Evolutionary conservation across 2,329 filamentous ascomycete species (phyloP), one percentile per base, ranked within the genome.

Genomic region (Ophiocordyceps camponoti-saundersi): DNA sequence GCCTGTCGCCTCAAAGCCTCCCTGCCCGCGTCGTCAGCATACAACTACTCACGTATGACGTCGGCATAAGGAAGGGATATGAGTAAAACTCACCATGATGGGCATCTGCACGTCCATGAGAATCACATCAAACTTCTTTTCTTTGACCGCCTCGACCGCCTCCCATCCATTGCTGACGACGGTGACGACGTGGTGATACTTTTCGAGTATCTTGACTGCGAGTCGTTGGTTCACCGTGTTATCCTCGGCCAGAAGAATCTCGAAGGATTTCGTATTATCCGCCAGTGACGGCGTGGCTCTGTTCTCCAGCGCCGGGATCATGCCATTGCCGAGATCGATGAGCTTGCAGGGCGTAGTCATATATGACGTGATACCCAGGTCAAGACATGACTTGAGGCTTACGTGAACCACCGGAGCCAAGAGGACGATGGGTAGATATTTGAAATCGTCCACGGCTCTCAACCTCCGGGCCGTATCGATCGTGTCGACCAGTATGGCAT

Each of bases 21-120:
- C 92, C 81, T 85, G 48, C 45, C 23, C 41, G 11, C n/a, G 7
- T 44, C 20, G 58, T 75, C 60, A 74, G 64, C 50, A 18, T 18
- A 8, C 10, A 8, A 13, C 34, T 3, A 36, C 12, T 16, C n/a
- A n/a, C n/a, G n/a, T n/a, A n/a, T n/a, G n/a, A n/a, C n/a, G n/a
- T n/a, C n/a, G n/a, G n/a, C n/a, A n/a, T n/a, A n/a, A n/a, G n/a
- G n/a, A n/a, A n/a, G n/a, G n/a, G n/a, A n/a, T n/a, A n/a, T n/a
- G n/a, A n/a, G n/a, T n/a, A n/a, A n/a, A 10, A 39, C 78, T 69
- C 67, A 85, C 81, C 89, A 96, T 96, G 57, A 96, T 85, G n/a
- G 92, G 92, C 92, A 98, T 98, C 62, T 96, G 92, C 18, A 98
- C 92, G 60, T 98, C 92, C 92, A 98, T 98, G 44, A 98, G 74